Conservation (phyloP, 108 stramenopile species). For the Fragilaria crotonensis region DNA sequence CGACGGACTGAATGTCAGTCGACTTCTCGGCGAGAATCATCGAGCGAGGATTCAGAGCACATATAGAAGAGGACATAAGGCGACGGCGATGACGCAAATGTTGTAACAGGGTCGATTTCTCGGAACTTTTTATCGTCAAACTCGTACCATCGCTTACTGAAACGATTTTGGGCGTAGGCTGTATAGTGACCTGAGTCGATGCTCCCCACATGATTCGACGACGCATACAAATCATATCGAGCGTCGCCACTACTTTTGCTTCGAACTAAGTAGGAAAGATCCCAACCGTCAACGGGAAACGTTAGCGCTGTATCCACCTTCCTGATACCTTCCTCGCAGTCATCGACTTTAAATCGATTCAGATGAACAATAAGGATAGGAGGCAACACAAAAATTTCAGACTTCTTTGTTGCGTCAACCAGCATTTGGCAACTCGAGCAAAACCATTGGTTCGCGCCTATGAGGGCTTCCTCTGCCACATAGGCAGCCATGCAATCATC, state of each 20-base stretch:
- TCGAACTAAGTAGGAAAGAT: constrained; percentile 43
- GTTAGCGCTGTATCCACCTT: constrained; percentile 55
- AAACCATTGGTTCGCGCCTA: constrained; percentile 73
- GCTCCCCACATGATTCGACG: constrained; percentile 85
- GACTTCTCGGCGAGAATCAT: too few relatives aligned
- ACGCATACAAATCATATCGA: constrained; percentile 91
- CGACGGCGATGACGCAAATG: constrained; percentile 23
- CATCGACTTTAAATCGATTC: constrained; percentile 84
- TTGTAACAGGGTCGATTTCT: constrained; percentile 27
- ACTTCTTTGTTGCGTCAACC: constrained; percentile 76
- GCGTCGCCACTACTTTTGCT: constrained; percentile 39
- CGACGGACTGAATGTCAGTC: constrained; percentile 46
- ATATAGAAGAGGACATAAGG: constrained; percentile 78
- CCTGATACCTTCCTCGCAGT: constrained; percentile 36
- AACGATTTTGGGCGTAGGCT: constrained; percentile 70
- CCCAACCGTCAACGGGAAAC: constrained; percentile 58
- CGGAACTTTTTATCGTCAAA: constrained; percentile 60
- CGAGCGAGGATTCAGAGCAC: constrained; percentile 9
- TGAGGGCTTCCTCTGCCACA: constrained; percentile 55
- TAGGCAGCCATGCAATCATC: constrained; percentile 73
- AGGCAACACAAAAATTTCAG: constrained; percentile 85
- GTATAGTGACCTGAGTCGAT: constrained; percentile 95
- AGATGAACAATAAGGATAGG: constrained; percentile 89
- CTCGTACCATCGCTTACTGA: constrained; percentile 75
- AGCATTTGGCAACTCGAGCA: constrained; percentile 76